Evolutionary conservation across 306 rosid genomes (phyloP).

Genomic region (Coriaria nepalensis): DNA sequence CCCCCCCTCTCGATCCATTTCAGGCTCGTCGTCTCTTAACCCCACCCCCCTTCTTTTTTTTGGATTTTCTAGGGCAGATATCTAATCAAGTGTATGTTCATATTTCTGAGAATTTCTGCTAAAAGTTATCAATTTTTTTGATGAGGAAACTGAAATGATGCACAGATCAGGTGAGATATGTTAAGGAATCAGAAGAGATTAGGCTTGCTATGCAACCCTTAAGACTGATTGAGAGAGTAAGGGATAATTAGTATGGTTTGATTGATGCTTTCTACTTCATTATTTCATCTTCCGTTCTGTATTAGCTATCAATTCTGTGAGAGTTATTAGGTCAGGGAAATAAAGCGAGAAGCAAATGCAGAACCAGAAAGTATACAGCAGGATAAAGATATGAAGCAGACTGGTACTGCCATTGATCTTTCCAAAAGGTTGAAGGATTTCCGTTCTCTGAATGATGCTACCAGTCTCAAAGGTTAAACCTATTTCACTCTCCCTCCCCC

Average conservation of each 20-base stretch:
- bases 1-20: slow-evolving; percentile 19
- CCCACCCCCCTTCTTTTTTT: not conserved
- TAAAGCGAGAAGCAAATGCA: slow-evolving; percentile 55
- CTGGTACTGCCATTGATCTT: slow-evolving; percentile 67
- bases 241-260: not conserved
- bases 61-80: too few relatives aligned
- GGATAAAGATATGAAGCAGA: slow-evolving; percentile 61
- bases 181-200: slow-evolving; percentile 69
- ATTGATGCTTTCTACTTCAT: not conserved
- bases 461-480: slow-evolving; percentile 64
- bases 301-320: too few relatives aligned
- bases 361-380: slow-evolving; percentile 36
- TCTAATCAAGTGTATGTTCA: too few relatives aligned
- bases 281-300: not conserved
- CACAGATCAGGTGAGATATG: slow-evolving; percentile 61
- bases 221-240: slow-evolving; percentile 79
- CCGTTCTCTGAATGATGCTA: slow-evolving; percentile 67
- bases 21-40: slow-evolving; percentile 28
- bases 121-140: too few relatives aligned
- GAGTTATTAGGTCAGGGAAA: slow-evolving; percentile 71
- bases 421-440: slow-evolving; percentile 86
- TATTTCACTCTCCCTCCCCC: slow-evolving; percentile 4
- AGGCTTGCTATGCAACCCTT: slow-evolving; percentile 87
- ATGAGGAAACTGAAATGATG: slow-evolving; percentile 18
- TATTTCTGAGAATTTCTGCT: too few relatives aligned